These are phyloP conservation scores for Babesia bigemina DNA, from an alignment of 169 alveolate genomes.

Conservation along the genomic window DNA sequence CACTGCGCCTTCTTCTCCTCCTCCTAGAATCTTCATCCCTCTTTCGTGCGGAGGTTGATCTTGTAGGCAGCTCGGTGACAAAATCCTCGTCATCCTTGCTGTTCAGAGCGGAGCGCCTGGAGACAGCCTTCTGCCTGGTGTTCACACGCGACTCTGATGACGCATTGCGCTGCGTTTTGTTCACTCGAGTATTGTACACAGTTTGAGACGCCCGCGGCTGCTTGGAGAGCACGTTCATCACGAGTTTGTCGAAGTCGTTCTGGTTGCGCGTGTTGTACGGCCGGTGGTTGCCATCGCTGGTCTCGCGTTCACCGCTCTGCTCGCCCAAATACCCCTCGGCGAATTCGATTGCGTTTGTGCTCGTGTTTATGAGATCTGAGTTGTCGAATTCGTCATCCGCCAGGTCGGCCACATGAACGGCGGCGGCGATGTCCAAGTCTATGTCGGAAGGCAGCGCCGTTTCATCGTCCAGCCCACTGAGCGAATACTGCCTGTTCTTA, in stretches of 20 bases:
- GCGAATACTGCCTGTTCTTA: slow-evolving; percentile 39
- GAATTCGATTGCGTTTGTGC: slow-evolving; percentile 21
- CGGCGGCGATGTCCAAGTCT: slow-evolving; percentile 18
- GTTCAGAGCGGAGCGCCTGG: neutral
- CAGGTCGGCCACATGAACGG: slow-evolving; percentile 7
- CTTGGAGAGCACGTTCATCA: slow-evolving; percentile 37
- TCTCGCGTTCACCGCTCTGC: neutral
- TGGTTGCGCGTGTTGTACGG: slow-evolving; percentile 45
- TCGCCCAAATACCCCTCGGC: slow-evolving; percentile 1
- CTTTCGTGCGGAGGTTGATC: slow-evolving; percentile 4
- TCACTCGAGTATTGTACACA: neutral
- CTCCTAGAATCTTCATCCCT: slow-evolving; percentile 15
- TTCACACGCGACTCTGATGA: neutral
- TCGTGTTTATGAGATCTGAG: slow-evolving; percentile 18
- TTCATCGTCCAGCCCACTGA: slow-evolving; percentile 31
- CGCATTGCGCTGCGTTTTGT: slow-evolving; percentile 6
- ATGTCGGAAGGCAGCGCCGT: slow-evolving; percentile 19
- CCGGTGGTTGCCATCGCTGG: neutral
- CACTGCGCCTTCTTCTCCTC: slow-evolving; percentile 10
- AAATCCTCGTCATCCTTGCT: slow-evolving; percentile 23
- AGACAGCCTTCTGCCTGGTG: neutral
- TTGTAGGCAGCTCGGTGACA: neutral
- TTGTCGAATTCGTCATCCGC: slow-evolving; percentile 16
- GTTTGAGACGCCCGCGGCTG: slow-evolving; percentile 1
- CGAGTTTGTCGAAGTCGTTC: slow-evolving; percentile 35